Evolutionary conservation across 176 grass and related monocot species (phyloP), one percentile per base, ranked within the genome.

Genomic region (Rhynchospora tenuis): DNA sequence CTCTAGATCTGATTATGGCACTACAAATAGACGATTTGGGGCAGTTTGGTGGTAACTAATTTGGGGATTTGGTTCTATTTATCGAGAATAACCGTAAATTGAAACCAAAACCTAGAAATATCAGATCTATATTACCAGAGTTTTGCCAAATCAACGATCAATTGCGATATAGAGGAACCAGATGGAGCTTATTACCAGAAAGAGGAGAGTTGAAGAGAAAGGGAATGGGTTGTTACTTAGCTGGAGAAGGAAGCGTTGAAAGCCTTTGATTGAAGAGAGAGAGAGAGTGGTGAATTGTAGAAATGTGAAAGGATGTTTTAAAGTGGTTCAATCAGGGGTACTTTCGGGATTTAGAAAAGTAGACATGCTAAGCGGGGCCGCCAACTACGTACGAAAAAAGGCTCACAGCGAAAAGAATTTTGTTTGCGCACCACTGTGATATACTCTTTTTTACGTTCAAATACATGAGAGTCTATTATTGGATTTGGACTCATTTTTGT

Each of bases 321-420:
- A 58, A 59, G 29, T 3, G 16, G 44, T 13, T 64, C 73, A 66
- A 64, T 52, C 38, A 80, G 85, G 88, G 88, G 88, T 48, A 81
- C 80, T 84, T 54, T 58, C 19, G 88, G 57, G 33, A 86, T 80
- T 55, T 11, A 1, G 31, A 26, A 57, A 65, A 9, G 28, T 60
- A 52, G n/a, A 52, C 44, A 62, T 77, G 28, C 27, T 67, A 61
- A 22, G 44, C 61, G 9, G 33, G 62, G 31, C 63, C 55, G n/a
- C 78, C 78, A 68, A 67, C 44, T 54, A 52, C 80, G 19, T 65
- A 42, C 78, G 2, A 19, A 81, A 62, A 46, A 15, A 62, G 3
- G 6, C 16, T 24, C 10, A 2, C 43, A 61, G 77, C 5, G 15
- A 23, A 82, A 64, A 16, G 46, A 47, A 12, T 10, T 12, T 81